Base-by-base conservation (phyloP, 495 filamentous ascomycete genomes). In the Aspergillus homomorphus region DNA sequence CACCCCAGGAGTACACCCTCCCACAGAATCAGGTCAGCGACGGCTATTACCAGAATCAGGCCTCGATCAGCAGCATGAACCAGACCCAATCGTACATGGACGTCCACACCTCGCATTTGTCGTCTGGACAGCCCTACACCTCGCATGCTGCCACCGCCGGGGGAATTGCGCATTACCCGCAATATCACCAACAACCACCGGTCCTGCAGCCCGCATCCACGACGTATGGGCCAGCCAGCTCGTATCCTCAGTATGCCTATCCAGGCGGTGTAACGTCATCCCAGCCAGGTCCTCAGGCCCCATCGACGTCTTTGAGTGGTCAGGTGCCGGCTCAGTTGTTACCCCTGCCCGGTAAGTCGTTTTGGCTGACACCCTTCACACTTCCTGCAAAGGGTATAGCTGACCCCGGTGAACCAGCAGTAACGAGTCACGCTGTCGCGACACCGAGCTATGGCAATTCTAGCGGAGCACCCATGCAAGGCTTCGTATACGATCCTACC, bases 51-150 rank as follows among this genome's bases (percentile, higher is more conserved):
- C 66, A 69, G n/a, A 69, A 68, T 53, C 70, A 69, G 23, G 69
- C 65, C 44, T 64, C 68, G 12, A 66, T 91, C 71, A 76, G 79
- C 78, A 87, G 84, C 72, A 96, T 98, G 90, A 96, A 97, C 76
- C 85, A 89, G 66, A 77, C 81, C 46, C 86, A 86, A 64, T 83
- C 85, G 58, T 94, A 96, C 66, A 87, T 92, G 84, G 92, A 95
- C 61, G 90, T 87, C 48, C 83, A 93, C 67, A 82, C 84, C 46
- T 76, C 84, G 48, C 90, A 96, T 71, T 84, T 96, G 80, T 92
- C 91, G 58, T 83, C 87, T 54, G 87, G 86, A 49, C 91, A 89
- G 69, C 81, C 88, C 41, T 92, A 92, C 69, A 81, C 87, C 55
- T 87, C 89, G 0, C 89, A 92, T 66, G 87, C 89, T 49, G 89